Base-by-base conservation (phyloP, 768 basidiomycete genomes). In the Suillus tomentosus region DNA sequence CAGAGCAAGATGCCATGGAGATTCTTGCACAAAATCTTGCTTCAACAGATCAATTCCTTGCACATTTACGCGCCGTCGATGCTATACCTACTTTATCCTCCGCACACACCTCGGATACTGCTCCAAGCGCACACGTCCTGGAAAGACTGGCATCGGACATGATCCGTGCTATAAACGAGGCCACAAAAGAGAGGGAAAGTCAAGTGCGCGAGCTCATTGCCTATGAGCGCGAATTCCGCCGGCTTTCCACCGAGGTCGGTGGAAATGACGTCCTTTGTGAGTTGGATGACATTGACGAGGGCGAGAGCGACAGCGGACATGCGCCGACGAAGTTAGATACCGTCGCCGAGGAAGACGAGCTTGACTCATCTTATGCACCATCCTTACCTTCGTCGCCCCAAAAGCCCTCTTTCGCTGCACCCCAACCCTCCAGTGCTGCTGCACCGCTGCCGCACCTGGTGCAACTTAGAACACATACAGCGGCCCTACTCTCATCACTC, bases 181-280 rank as follows among this genome's bases (percentile, higher is more conserved):
- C 87, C 14, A 84, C 86, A 42, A 85, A 87, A 55, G 88, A 92
- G 69, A 85, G 94, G 63, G 94, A 95, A 73, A 83, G 81, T 3
- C 94, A 95, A 76, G 85, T 93, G 5, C 88, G 94, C 60, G 91
- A 88, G 70, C 76, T 95, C 61, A 78, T 88, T 42, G 90, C 88
- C 66, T 90, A 83, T 71, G 93, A 95, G 70, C 84, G 92, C 60
- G 89, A 94, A 75, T 86, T 95, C 71, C 83, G 85, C 68, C 86
- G 87, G 72, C 90, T 93, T 68, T 85, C 87, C 2, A 86, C 84
- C 5, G 92, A 94, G 74, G 85, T 91, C 19, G 90, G 90, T 45
- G 93, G 93, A 22, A 83, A 79, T 45, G 92, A 94, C 45, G 86
- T 85, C 11, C 79, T 95, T 11, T 85, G 86, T 13, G 81, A 82